These are phyloP conservation scores for Knoxia roxburghii DNA, from an alignment of 257 asterid species.

Conservation along the genomic window DNA sequence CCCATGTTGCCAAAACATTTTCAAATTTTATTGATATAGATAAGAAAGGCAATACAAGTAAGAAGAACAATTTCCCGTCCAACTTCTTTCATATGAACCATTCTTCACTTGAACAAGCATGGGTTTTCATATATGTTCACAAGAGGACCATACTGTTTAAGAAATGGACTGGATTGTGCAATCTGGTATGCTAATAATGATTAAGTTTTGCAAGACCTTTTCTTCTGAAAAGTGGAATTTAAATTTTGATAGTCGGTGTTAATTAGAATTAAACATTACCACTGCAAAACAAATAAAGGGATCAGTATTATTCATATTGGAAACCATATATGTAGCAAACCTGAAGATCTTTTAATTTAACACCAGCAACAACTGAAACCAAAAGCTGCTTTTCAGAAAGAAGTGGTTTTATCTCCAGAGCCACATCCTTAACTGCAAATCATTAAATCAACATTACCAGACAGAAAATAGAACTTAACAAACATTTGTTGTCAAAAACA, in stretches of 20 bases:
- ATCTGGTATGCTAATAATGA: not conserved
- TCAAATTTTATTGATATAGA: not conserved
- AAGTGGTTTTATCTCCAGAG: conserved; percentile 53
- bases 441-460: conserved; percentile 1
- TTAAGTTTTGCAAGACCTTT: not conserved
- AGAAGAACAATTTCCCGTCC: not conserved
- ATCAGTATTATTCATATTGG: not conserved
- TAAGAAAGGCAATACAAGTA: not conserved
- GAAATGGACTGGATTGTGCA: not conserved
- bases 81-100: not conserved
- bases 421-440: conserved; percentile 62
- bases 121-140: not conserved
- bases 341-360: conserved; percentile 84
- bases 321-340: conserved; percentile 27
- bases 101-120: not conserved
- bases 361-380: conserved; percentile 95
- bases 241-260: not conserved
- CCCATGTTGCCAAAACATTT: not conserved
- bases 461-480: not conserved
- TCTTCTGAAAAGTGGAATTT: not conserved
- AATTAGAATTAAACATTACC: not conserved
- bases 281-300: not conserved
- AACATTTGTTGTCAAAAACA: not conserved
- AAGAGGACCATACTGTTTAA: not conserved
- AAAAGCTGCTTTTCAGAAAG: conserved; percentile 73